Evolutionary conservation across 2,329 filamentous ascomycete species (phyloP), one percentile per base, ranked within the genome.

Genomic region (Xylogone sp.): DNA sequence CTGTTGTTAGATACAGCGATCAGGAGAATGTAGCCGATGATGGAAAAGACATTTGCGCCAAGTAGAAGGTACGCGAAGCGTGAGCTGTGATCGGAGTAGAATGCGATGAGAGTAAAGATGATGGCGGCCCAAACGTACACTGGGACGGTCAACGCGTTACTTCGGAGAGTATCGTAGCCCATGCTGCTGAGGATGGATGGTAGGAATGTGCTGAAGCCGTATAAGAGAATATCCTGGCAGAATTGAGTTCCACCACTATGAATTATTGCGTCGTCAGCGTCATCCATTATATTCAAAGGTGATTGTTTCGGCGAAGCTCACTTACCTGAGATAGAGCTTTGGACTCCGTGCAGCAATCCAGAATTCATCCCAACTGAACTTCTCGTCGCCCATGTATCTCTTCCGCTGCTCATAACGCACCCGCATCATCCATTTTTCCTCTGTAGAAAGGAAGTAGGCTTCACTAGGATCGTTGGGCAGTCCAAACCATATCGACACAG

Each of bases 191-290:
- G 69, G 54, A 83, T 82, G 3, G 74, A 73, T 2, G 80, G 80
- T 10, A 81, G 65, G 58, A 82, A 82, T 9, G 76, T 81, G 56
- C 71, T 75, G 63, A 82, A 81, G 19, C 77, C 78, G 57, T n/a
- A n/a, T n/a, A n/a, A n/a, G n/a, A n/a, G n/a, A n/a, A n/a, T n/a
- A n/a, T n/a, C n/a, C n/a, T n/a, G n/a, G n/a, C n/a, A n/a, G n/a
- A n/a, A n/a, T n/a, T n/a, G n/a, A n/a, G n/a, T n/a, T n/a, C n/a
- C n/a, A n/a, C n/a, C n/a, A n/a, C n/a, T n/a, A n/a, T n/a, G n/a
- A n/a, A n/a, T n/a, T n/a, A n/a, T n/a, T n/a, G n/a, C n/a, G n/a
- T n/a, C n/a, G n/a, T n/a, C n/a, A n/a, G n/a, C n/a, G n/a, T n/a
- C n/a, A n/a, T n/a, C n/a, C n/a, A n/a, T n/a, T n/a, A n/a, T n/a